These are phyloP conservation scores for Neofusicoccum laricinum DNA, from an alignment of 2,329 filamentous ascomycete species.

Conservation along the genomic window DNA sequence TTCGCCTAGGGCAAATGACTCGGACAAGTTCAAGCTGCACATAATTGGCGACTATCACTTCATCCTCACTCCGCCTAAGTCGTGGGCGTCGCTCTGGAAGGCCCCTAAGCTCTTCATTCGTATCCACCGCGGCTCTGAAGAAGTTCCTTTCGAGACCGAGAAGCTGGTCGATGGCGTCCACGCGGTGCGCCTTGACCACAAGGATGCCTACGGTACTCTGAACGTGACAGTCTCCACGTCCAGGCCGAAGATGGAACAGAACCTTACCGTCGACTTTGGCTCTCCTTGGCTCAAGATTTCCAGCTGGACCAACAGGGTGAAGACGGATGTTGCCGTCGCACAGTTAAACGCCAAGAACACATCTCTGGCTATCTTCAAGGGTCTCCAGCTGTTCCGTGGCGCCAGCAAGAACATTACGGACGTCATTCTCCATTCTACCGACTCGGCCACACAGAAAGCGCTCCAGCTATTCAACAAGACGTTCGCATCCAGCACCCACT, in stretches of 20 bases:
- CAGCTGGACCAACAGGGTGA: conserved; percentile 22
- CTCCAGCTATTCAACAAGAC: conserved; percentile 9
- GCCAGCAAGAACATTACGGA: conserved; percentile 6
- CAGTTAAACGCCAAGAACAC: conserved; percentile 24
- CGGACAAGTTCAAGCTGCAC: conserved; percentile 50
- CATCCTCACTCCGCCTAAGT: conserved; percentile 48
- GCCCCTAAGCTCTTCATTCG: conserved; percentile 48
- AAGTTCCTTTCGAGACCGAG: conserved; percentile 37
- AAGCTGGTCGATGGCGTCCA: conserved; percentile 49
- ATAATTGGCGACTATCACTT: conserved; percentile 55
- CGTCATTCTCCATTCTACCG: background rate
- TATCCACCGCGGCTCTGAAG: conserved; percentile 42
- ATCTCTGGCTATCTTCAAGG: conserved; percentile 22
- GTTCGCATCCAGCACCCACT: background rate
- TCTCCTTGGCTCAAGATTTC: conserved; percentile 30
- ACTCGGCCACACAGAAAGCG: background rate
- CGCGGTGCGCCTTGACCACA: conserved; percentile 48
- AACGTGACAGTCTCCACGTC: conserved; percentile 46
- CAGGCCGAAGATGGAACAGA: conserved; percentile 28
- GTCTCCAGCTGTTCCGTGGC: background rate
- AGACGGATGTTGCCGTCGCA: conserved; percentile 22
- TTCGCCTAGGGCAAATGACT: conserved; percentile 24
- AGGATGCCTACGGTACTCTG: conserved; percentile 48
- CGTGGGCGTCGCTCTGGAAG: conserved; percentile 42
- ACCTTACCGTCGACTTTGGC: conserved; percentile 32